Evolutionary conservation across 331 rosid species (phyloP), one percentile per base, ranked within the genome.

Genomic region (Arachis monticola): DNA sequence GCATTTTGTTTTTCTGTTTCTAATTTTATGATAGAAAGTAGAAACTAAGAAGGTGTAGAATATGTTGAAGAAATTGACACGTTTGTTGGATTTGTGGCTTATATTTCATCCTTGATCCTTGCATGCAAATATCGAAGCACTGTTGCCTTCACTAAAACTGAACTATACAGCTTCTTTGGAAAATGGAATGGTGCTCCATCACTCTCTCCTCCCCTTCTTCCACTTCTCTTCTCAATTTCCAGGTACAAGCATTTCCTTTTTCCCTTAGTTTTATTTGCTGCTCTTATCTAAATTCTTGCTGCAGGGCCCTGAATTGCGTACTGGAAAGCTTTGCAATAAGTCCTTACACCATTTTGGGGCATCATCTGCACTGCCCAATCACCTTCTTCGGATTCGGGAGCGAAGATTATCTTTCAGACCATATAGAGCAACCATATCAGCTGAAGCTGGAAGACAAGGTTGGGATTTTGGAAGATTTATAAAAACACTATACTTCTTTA

Each of bases 381-480:
- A 90, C 1, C 89, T 93, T 82, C 96, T 93, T 83, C 94, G 88
- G 82, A 79, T 72, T 70, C 31, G 67, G 77, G 81, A 80, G 63
- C 81, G 76, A 81, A 77, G 62, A 59, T 22, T 66, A 69, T 69
- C 91, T 8, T 64, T 77, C 63, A 83, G 90, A 69, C 46, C 81
- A 6, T 46, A 57, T 42, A 80, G 82, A 79, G 6, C 84, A 8
- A 51, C 71, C 44, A 80, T 93, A 65, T 69, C 88, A 32, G 89
- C 96, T 77, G 86, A 88, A 82, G 83, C 88, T 73, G 88, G 85
- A 69, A 78, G 70, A 52, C 89, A 85, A 69, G 61, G 82, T 84
- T 93, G 97, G 98, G 97, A 93, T 85, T 56, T 93, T 61, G 88
- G 88, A 17, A 91, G 98, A 80, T 93, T 93, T 65, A 70, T 91